Evolutionary conservation across 768 basidiomycete species (phyloP), one percentile per base, ranked within the genome.

Genomic region (Podaxis sp.): DNA sequence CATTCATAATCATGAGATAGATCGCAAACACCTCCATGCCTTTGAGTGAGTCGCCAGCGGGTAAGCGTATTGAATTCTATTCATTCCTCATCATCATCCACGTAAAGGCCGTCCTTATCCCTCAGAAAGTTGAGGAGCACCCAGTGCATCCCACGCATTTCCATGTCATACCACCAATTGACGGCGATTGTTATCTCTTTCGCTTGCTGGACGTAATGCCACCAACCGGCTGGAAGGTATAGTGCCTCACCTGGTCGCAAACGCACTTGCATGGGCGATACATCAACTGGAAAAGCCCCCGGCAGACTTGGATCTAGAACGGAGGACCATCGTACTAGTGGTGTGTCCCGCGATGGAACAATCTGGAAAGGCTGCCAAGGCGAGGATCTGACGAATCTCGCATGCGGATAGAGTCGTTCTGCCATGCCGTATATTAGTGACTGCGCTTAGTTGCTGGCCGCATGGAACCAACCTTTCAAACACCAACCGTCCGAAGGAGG

Each of bases 171-270:
- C 92, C 92, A 95, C 87, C 90, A 93, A 67, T 95, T 95, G 21
- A 91, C 66, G 1, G 91, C 90, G 61, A 93, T 83, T 1, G 83
- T 86, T 23, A 78, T 75, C 61, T 79, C 76, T 3, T 79, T 81
- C 3, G 81, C 76, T 69, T 97, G 95, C 42, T 84, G 79, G 37
- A 96, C 93, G 67, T 91, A 83, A 70, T 96, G 95, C 89, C 90
- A 96, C 95, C 95, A 97, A 0, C 92, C 88, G 4, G 89, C 83
- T n/a, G 95, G 95, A 18, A 97, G 83, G 72, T 93, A 96, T 18
- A 97, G 73, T 0, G 89, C 86, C 64, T 95, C 89, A 3, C 95
- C 94, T 5, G 84, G 82, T 3, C 74, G 63, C 5, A 97, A 69
- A 0, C 83, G 84, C 25, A 95, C 79, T 11, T 79, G 74, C 36